Conservation (phyloP, 805 yeast genomes). For the Teunomyces barrocoloradensis region DNA sequence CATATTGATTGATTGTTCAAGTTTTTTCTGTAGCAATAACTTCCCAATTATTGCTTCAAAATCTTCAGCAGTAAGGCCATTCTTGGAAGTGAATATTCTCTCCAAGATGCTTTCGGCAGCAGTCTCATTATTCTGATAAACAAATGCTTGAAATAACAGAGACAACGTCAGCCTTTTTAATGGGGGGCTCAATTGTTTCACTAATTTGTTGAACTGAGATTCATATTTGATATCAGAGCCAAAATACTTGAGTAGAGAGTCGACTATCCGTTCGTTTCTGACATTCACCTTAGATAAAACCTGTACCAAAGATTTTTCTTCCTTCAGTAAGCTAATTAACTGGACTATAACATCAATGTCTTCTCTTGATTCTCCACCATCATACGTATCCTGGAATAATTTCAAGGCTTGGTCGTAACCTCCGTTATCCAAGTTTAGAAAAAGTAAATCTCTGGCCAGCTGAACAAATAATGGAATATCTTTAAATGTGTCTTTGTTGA, state of each 20-base stretch:
- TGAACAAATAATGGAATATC: not conserved
- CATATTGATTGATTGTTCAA: conserved; percentile 25
- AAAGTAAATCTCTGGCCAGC: conserved; percentile 4
- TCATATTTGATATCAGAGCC: conserved; percentile 13
- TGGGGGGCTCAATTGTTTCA: conserved; percentile 26
- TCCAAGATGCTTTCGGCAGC: conserved; percentile 30
- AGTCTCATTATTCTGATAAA: conserved; percentile 22
- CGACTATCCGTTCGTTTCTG: conserved; percentile 11
- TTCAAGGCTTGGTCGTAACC: conserved; percentile 4
- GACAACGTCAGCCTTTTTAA: conserved; percentile 32
- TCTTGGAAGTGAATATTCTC: conserved; percentile 26
- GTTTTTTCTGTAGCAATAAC: conserved; percentile 22
- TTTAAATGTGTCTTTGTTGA: not conserved
- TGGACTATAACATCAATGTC: not conserved
- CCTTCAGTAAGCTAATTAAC: conserved; percentile 6
- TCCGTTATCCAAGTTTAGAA: conserved; percentile 3
- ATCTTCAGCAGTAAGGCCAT: conserved; percentile 26
- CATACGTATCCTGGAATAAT: conserved; percentile 1
- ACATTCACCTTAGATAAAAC: not conserved
- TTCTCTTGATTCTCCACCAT: not conserved
- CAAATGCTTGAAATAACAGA: conserved; percentile 29
- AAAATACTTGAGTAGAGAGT: conserved; percentile 14
- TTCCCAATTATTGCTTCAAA: conserved; percentile 25
- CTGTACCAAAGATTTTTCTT: not conserved
- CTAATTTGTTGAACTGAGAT: conserved; percentile 16